Evolutionary conservation across 2,329 filamentous ascomycete species (phyloP).

Genomic region (Seiridium unicorne): DNA sequence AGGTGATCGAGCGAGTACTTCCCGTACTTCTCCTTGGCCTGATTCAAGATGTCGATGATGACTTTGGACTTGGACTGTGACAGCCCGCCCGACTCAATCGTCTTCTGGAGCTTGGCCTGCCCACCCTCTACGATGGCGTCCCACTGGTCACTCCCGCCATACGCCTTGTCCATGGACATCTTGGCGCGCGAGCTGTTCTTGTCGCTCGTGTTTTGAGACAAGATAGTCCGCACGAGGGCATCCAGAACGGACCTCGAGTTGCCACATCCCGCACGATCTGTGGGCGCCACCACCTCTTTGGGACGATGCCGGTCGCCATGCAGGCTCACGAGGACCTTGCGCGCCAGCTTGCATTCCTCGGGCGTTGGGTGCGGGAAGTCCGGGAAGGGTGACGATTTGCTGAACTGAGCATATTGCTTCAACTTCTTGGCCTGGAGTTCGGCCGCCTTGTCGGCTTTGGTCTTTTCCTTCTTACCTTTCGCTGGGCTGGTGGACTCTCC

Average conservation of each 20-base stretch:
- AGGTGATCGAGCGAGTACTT: slow-evolving; percentile 49
- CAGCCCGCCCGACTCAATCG: slow-evolving; percentile 71
- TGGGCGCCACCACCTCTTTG: slow-evolving; percentile 53
- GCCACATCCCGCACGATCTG: slow-evolving; percentile 62
- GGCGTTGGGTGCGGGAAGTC: slow-evolving; percentile 63
- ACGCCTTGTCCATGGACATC: slow-evolving; percentile 41
- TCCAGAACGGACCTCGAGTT: slow-evolving; percentile 50
- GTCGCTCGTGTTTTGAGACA: slow-evolving; percentile 53
- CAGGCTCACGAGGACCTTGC: slow-evolving; percentile 58
- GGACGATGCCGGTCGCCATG: slow-evolving; percentile 67
- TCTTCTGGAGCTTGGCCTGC: slow-evolving; percentile 42
- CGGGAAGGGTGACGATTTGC: slow-evolving; percentile 60
- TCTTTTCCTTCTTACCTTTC: slow-evolving; percentile 13
- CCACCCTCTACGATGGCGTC: slow-evolving; percentile 38
- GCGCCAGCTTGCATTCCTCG: slow-evolving; percentile 68
- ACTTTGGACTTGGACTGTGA: slow-evolving; percentile 70
- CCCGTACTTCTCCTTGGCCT: slow-evolving; percentile 50
- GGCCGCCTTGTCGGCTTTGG: slow-evolving; percentile 14
- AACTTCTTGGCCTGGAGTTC: slow-evolving; percentile 40
- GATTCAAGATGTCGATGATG: slow-evolving; percentile 66
- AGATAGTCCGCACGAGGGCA: slow-evolving; percentile 49
- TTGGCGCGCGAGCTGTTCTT: slow-evolving; percentile 60
- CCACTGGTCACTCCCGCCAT: slow-evolving; percentile 43
- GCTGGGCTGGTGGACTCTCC: slow-evolving; percentile 10
- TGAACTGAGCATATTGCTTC: slow-evolving; percentile 39